Base-by-base conservation (phyloP, 1,284 basidiomycete genomes). In the Trametes hirsuta region DNA sequence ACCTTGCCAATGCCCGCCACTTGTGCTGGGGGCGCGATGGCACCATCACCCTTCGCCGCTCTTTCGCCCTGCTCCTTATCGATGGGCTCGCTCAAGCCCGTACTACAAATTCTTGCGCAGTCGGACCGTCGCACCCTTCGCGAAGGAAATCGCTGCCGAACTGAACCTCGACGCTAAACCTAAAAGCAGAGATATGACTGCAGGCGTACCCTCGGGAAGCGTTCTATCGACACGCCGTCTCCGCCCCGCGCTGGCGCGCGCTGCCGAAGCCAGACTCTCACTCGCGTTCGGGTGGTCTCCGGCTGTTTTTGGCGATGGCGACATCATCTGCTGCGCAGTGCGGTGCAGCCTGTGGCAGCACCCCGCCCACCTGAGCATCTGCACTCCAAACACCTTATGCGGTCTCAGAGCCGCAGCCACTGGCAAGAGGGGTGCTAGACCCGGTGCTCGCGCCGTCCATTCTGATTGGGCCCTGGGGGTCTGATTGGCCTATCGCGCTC, bases 51-150 rank as follows among this genome's bases (percentile, higher is more conserved):
- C 39, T 10, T 41, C 34, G 25, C 56, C 42, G 50, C 56, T 39
- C 48, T 45, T 35, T 35, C 21, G 34, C 47, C 54, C 40, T 35
- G 30, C 30, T 40, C 49, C 54, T 61, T 61, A 61, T 61, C 59
- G 59, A 61, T 56, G 45, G 46, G 40, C 40, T 47, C 39, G 44
- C 48, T 21, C 42, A 42, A 34, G 47, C 4, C 30, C 36, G 40
- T 34, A 41, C 59, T 61, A 61, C 59, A 61, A 61, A 61, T 61
- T 53, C 41, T 35, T 25, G 9, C n/a, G 40, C n/a, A 11, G 45
- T 49, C 59, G 54, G 54, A 49, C 59, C 59, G 59, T 57, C 25
- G 18, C 22, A n/a, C 11, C 37, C 50, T 61, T 56, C 59, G 50
- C 54, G 59, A 61, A 61, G 59, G 34, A 34, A 18, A 6, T 9